phyloP scores from a whole-genome alignment of 2,329 filamentous ascomycete species.

The Rasamsonia emersonii region DNA sequence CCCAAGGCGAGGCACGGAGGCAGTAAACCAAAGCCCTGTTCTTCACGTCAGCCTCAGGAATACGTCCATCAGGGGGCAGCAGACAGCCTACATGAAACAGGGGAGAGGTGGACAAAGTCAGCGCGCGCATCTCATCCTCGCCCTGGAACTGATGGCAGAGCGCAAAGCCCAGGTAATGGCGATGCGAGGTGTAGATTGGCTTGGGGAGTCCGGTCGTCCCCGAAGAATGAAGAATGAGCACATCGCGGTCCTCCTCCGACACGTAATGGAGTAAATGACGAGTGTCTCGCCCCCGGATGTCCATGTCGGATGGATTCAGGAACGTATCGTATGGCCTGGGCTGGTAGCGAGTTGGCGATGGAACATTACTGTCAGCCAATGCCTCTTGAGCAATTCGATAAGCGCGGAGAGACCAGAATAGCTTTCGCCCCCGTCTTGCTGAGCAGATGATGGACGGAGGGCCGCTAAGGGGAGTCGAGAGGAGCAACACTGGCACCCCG shows the following conservation, averaged over 20 bases:
- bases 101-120: conserved; percentile 3
- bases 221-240: conserved; percentile 5
- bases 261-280: conserved; percentile 1
- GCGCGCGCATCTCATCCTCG: conserved; percentile 1
- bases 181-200: conserved; percentile 4
- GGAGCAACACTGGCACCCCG: conserved; percentile 3
- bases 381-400: conserved; percentile 1
- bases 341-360: background rate
- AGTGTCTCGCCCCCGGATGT: background rate
- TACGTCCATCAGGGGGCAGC: too few relatives aligned
- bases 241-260: conserved; percentile 2
- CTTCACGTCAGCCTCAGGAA: too few relatives aligned
- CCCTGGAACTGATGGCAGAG: conserved; percentile 1
- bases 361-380: background rate
- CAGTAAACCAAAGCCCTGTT: conserved; percentile 4
- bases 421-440: conserved; percentile 1
- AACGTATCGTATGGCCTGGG: background rate
- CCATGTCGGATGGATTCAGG: background rate
- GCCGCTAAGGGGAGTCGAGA: conserved; percentile 3
- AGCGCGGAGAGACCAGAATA: conserved; percentile 3
- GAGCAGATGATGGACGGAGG: conserved; percentile 1
- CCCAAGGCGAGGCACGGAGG: conserved; percentile 3
- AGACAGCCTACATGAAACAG: too few relatives aligned
- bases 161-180: conserved; percentile 2
- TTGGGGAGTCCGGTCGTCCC: conserved; percentile 5